Evolutionary conservation across 805 yeast genomes (phyloP).

Genomic region (Saccharomyces eubayanus): DNA sequence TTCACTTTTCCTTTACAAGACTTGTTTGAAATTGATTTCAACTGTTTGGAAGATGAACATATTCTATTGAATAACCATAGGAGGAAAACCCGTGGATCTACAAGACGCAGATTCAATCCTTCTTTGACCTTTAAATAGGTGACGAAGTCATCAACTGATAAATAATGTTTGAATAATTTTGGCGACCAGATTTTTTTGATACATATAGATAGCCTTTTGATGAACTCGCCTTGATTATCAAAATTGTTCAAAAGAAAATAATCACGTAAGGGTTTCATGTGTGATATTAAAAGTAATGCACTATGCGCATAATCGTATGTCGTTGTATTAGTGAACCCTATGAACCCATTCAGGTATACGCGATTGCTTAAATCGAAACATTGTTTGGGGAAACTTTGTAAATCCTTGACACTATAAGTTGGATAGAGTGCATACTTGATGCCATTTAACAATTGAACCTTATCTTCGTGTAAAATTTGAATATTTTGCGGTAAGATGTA

Average conservation of each 20-base stretch:
- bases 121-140: slow-evolving; percentile 40
- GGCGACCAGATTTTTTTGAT: slow-evolving; percentile 59
- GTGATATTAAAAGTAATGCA: slow-evolving; percentile 47
- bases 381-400: slow-evolving; percentile 29
- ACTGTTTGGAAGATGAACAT: slow-evolving; percentile 25
- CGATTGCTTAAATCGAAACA: slow-evolving; percentile 39
- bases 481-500: slow-evolving; percentile 54
- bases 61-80: slow-evolving; percentile 51
- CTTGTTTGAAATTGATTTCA: slow-evolving; percentile 25
- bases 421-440: slow-evolving; percentile 50
- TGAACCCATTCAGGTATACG: slow-evolving; percentile 50
- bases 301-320: slow-evolving; percentile 51
- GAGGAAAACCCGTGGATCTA: slow-evolving; percentile 50
- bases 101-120: slow-evolving; percentile 14
- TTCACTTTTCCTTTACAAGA: slow-evolving; percentile 48
- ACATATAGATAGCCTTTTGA: slow-evolving; percentile 38
- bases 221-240: slow-evolving; percentile 30
- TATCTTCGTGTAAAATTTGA: slow-evolving; percentile 16
- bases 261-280: slow-evolving; percentile 44
- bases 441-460: slow-evolving; percentile 38
- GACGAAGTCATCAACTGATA: slow-evolving; percentile 60
- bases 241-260: slow-evolving; percentile 30
- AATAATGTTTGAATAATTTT: slow-evolving; percentile 47
- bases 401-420: slow-evolving; percentile 31
- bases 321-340: slow-evolving; percentile 48